These are phyloP conservation scores for Didymella arachidicola DNA, from an alignment of 2,329 filamentous ascomycete genomes.

Conservation along the genomic window DNA sequence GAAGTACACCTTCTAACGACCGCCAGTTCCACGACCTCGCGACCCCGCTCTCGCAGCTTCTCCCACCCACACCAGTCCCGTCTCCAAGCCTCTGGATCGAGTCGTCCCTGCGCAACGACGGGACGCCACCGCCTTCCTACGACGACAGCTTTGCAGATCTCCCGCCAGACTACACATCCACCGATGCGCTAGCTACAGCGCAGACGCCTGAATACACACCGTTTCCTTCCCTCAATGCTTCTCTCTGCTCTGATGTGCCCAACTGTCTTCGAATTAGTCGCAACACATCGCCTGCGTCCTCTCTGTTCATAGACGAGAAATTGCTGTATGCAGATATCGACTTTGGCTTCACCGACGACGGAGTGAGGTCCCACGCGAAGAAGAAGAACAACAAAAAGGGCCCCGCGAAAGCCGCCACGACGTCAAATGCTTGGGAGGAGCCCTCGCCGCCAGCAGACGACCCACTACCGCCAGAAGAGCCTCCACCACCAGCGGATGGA, in stretches of 20 bases:
- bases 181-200: constrained; percentile 52
- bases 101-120: constrained; percentile 27
- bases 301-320: constrained; percentile 44
- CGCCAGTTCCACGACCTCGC: constrained; percentile 37
- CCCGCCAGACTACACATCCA: constrained; percentile 56
- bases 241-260: constrained; percentile 40
- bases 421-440: constrained; percentile 49
- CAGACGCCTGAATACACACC: constrained; percentile 43
- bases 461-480: constrained; percentile 37
- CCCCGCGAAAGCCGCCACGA: constrained; percentile 30
- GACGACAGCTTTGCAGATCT: constrained; percentile 53
- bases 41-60: constrained; percentile 28
- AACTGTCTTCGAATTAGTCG: constrained; percentile 42
- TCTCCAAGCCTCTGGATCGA: constrained; percentile 40
- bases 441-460: constrained; percentile 48
- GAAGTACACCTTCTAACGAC: constrained; percentile 33
- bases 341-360: constrained; percentile 63
- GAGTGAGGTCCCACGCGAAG: constrained; percentile 62
- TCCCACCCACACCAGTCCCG: constrained; percentile 27
- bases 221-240: constrained; percentile 44
- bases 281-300: constrained; percentile 40
- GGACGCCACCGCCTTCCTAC: constrained; percentile 52
- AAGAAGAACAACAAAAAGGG: constrained; percentile 63
- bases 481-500: constrained; percentile 48
- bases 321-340: constrained; percentile 59